phyloP scores from a whole-genome alignment of 768 basidiomycete species.

The Candolleomyces efflorescens region DNA sequence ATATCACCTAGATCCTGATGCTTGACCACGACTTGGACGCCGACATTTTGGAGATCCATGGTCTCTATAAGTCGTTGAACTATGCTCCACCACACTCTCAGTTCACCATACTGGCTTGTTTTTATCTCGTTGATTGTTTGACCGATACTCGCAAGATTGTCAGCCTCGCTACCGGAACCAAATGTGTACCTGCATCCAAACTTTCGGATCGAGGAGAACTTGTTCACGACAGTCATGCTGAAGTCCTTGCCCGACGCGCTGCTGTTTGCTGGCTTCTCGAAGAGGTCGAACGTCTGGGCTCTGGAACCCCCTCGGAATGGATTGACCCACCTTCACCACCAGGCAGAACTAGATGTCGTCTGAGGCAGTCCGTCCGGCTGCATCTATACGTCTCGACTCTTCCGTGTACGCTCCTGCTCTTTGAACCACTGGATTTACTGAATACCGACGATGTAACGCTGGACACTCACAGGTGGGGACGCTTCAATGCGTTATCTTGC shows the following conservation, averaged over 20 bases:
- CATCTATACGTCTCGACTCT: slow-evolving; percentile 69
- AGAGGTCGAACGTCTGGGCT: slow-evolving; percentile 46
- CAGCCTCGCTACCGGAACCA: slow-evolving; percentile 78
- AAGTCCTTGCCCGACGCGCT: slow-evolving; percentile 82
- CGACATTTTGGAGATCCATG: slow-evolving; percentile 27
- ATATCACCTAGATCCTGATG: too few species aligned
- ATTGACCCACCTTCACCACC: neutral
- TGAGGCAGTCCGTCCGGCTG: slow-evolving; percentile 46
- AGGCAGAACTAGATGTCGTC: slow-evolving; percentile 31
- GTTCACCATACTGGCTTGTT: slow-evolving; percentile 63
- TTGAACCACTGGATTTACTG: neutral
- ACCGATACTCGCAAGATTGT: slow-evolving; percentile 46
- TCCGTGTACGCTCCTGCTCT: slow-evolving; percentile 37
- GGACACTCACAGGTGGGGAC: slow-evolving; percentile 68
- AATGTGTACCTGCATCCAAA: slow-evolving; percentile 66
- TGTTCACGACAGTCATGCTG: slow-evolving; percentile 88
- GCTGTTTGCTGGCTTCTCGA: slow-evolving; percentile 76
- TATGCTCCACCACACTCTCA: slow-evolving; percentile 51
- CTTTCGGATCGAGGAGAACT: slow-evolving; percentile 70
- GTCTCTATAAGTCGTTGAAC: slow-evolving; percentile 39
- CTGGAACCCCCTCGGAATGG: slow-evolving; percentile 32
- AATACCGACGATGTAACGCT: neutral
- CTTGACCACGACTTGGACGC: neutral
- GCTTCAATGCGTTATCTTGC: slow-evolving; percentile 82
- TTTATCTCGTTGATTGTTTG: slow-evolving; percentile 32